phyloP scores from a whole-genome alignment of 1,284 basidiomycete genomes.

The Tranzscheliella williamsii region DNA sequence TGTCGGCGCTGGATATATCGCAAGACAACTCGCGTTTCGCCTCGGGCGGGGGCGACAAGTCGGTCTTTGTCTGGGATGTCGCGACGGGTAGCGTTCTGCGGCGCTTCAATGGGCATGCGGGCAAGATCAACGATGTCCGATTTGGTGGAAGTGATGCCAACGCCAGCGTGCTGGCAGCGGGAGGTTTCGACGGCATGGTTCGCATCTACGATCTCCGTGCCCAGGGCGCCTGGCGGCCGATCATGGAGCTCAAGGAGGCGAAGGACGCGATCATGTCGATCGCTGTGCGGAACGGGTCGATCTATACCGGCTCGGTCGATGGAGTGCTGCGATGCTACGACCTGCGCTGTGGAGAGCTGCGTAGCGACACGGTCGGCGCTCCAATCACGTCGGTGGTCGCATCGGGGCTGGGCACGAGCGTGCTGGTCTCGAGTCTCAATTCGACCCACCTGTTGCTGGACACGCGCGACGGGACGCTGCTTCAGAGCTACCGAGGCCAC shows the following conservation, averaged over 20 bases:
- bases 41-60: constrained; percentile 88
- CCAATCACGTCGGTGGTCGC: constrained; percentile 72
- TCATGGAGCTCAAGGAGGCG: constrained; percentile 89
- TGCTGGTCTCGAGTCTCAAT: constrained; percentile 81
- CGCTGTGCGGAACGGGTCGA: constrained; percentile 64
- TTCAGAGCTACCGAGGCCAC: constrained; percentile 84
- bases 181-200: constrained; percentile 47
- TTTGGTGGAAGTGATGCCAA: constrained; percentile 64
- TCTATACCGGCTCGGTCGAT: constrained; percentile 81
- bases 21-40: constrained; percentile 92
- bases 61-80: constrained; percentile 94
- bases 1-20: constrained; percentile 81
- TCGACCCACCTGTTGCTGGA: constrained; percentile 85
- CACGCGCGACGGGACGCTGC: constrained; percentile 74
- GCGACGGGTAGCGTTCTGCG: constrained; percentile 78
- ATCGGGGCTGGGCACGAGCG: constrained; percentile 73
- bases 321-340: constrained; percentile 91
- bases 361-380: constrained; percentile 81
- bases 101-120: constrained; percentile 81
- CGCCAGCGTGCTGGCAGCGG: constrained; percentile 35
- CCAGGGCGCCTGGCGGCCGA: constrained; percentile 67
- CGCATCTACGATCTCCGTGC: constrained; percentile 64
- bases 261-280: constrained; percentile 75
- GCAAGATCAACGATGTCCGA: constrained; percentile 85
- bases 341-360: constrained; percentile 83